phyloP scores from a whole-genome alignment of 306 rosid species.

The Vachellia collinsii region DNA sequence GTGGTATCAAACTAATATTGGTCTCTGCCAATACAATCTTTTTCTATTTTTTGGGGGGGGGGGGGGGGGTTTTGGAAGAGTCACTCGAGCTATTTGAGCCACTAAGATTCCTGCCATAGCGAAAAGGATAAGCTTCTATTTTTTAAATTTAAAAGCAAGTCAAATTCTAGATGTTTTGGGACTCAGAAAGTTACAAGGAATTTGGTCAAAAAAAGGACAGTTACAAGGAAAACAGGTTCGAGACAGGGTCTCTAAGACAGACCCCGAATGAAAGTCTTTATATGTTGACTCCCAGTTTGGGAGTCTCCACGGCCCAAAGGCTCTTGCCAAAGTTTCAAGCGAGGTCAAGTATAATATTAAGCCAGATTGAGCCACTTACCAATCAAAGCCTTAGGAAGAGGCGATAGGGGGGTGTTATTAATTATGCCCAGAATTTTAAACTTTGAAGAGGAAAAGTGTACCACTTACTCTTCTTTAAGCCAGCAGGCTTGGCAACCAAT shows the following conservation, averaged over 20 bases:
- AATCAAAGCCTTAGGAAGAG: constrained; percentile 4
- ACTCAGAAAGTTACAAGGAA: background rate
- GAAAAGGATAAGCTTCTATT: background rate
- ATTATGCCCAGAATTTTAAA: constrained; percentile 23
- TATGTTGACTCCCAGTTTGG: background rate
- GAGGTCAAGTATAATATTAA: constrained; percentile 11
- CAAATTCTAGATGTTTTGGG: background rate
- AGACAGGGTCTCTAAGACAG: background rate
- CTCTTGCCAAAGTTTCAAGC: background rate
- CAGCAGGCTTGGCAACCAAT: constrained; percentile 84
- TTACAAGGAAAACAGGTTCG: background rate
- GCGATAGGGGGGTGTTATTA: background rate
- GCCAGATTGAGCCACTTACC: constrained; percentile 14
- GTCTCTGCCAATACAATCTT: background rate
- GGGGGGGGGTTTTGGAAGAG: background rate
- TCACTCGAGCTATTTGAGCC: background rate
- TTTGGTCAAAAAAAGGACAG: no score
- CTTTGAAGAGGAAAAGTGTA: constrained; percentile 18
- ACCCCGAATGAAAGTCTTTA: background rate
- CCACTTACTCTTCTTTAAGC: constrained; percentile 90
- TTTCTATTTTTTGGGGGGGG: background rate
- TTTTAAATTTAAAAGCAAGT: background rate
- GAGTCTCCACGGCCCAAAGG: background rate
- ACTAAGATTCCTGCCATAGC: background rate
- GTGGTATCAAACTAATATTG: background rate